phyloP scores from a whole-genome alignment of 805 yeast genomes.

The Candida awuae region DNA sequence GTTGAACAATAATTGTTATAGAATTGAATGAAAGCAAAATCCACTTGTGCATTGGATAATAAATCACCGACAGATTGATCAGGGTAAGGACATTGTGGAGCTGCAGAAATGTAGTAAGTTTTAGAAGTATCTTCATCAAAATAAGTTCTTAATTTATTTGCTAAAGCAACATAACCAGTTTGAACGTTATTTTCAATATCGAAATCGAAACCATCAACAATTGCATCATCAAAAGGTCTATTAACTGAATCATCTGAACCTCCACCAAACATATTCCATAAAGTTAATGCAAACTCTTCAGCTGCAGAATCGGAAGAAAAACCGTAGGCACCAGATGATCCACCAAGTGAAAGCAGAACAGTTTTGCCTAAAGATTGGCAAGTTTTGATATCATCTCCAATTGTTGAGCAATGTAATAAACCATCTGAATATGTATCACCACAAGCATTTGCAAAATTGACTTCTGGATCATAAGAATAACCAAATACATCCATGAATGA shows the following conservation, averaged over 20 bases:
- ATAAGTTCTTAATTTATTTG: slow-evolving; percentile 36
- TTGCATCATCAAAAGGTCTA: slow-evolving; percentile 61
- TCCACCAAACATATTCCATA: slow-evolving; percentile 58
- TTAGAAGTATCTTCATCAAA: slow-evolving; percentile 39
- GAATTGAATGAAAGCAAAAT: slow-evolving; percentile 80
- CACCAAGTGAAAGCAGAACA: slow-evolving; percentile 71
- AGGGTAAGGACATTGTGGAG: slow-evolving; percentile 89
- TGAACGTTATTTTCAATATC: slow-evolving; percentile 58
- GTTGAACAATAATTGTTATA: slow-evolving; percentile 77
- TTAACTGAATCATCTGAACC: slow-evolving; percentile 35
- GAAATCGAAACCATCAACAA: slow-evolving; percentile 77
- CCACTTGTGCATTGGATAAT: slow-evolving; percentile 48
- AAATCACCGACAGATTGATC: slow-evolving; percentile 48
- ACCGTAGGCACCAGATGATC: slow-evolving; percentile 55
- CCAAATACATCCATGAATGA: slow-evolving; percentile 67
- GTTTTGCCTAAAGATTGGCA: slow-evolving; percentile 79
- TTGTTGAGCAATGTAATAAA: slow-evolving; percentile 32
- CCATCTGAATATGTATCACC: slow-evolving; percentile 35
- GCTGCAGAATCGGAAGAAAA: slow-evolving; percentile 47
- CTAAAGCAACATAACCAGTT: slow-evolving; percentile 62
- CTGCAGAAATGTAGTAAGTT: slow-evolving; percentile 70
- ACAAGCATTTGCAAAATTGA: slow-evolving; percentile 53
- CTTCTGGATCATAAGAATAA: slow-evolving; percentile 27
- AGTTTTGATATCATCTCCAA: slow-evolving; percentile 55
- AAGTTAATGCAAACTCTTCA: slow-evolving; percentile 46